Base-by-base conservation (phyloP, 148 eudicot genomes). In the Arbutus unedo region DNA sequence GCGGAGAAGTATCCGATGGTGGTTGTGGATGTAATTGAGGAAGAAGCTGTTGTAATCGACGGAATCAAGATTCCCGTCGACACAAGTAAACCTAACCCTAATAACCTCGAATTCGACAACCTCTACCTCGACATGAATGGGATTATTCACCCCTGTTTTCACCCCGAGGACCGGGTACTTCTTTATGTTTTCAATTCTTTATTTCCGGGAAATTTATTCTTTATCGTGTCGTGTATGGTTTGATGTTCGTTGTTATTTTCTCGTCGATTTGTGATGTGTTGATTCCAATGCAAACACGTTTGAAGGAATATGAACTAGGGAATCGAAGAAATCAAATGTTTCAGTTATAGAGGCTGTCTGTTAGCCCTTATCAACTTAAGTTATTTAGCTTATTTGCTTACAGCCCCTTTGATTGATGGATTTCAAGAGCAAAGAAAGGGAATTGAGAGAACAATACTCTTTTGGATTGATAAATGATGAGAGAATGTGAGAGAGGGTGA, bases 1-100 rank as follows among this genome's bases (percentile, higher is more conserved):
- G 98, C 99, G 75, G 99, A 96, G 92, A 96, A 94, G 93, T 96
- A 96, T 86, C 98, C 99, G 70, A 38, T 93, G 88, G 93, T 92
- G 74, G 91, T 94, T 38, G 94, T 91, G n/a, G 98, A 96, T 76
- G 99, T 93, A 7, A 73, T 91, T 2, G 99, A 93, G 82, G 98
- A 96, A 86, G 95, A 96, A 57, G 41, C 91, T 1, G 98, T 92
- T 15, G 94, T 74, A 3, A 91, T 94, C 55, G 95, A 94, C 3
- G 98, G 89, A 4, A 83, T 93, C 16, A 86, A 84, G 54, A 96
- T 94, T 80, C 98, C 98, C 2, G 89, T 96, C 21, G 99, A 96
- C 85, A 93, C 90, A 0, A 91, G 97, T 59, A 90, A 93, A 75
- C 94, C 97, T 10, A 96, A 96, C 80, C 99, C 99, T 73, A 96